phyloP scores from a whole-genome alignment of 2,329 filamentous ascomycete species.

The Fusarium neocosmosporiellum region DNA sequence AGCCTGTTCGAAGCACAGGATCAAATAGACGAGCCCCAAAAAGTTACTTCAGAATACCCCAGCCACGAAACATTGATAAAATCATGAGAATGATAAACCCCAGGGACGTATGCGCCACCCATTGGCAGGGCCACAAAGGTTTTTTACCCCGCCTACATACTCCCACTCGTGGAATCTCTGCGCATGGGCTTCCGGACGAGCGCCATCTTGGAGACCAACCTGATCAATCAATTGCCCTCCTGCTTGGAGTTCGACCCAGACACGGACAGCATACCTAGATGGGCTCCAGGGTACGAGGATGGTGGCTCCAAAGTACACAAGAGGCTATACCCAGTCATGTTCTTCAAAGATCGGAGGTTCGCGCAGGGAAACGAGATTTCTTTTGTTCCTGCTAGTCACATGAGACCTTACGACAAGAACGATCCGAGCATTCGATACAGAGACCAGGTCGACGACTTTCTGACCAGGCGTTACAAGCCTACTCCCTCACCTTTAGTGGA shows the following conservation, averaged over 20 bases:
- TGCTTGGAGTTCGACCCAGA: conserved; percentile 1
- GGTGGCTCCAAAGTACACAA: not conserved
- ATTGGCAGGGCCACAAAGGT: not conserved
- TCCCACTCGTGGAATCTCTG: not conserved
- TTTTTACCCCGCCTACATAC: conserved; percentile 1
- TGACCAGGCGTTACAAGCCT: not conserved
- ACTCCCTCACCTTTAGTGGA: not conserved
- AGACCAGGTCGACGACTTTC: not conserved
- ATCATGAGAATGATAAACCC: not conserved
- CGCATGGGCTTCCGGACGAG: not conserved
- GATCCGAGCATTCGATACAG: not conserved
- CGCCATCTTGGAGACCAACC: not conserved
- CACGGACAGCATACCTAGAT: not conserved
- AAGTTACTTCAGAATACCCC: not conserved
- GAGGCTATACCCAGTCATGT: conserved; percentile 8
- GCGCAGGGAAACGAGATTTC: not conserved
- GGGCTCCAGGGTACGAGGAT: conserved; percentile 11
- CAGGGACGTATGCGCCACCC: not conserved
- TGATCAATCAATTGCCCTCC: not conserved
- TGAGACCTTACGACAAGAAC: not conserved
- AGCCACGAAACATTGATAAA: not conserved
- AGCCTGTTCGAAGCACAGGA: not conserved
- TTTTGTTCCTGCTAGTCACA: not conserved
- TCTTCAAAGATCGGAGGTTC: not conserved
- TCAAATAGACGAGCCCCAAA: not conserved